These are phyloP conservation scores for Phytophthora europaea DNA, from an alignment of 352 stramenopile species.

Conservation along the genomic window DNA sequence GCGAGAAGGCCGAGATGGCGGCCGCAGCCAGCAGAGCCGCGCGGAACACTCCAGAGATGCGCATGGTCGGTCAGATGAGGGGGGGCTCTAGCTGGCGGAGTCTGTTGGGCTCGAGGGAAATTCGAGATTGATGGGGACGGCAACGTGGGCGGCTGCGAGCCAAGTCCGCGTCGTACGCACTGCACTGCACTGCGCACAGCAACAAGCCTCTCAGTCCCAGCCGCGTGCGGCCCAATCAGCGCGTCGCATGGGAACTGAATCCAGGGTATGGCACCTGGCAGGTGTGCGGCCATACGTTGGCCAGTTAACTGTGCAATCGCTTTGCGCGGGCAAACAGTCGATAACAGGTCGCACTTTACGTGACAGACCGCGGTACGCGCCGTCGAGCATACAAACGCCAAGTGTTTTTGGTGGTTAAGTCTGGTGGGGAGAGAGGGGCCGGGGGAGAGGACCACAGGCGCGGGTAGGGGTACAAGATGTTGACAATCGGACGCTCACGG, in stretches of 20 bases:
- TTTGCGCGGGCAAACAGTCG: background rate
- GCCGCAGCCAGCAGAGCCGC: conserved; percentile 61
- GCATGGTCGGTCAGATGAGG: conserved; percentile 48
- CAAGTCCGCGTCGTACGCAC: conserved; percentile 21
- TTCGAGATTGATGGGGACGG: conserved; percentile 61
- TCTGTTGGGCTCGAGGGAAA: conserved; percentile 55
- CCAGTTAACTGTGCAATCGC: background rate
- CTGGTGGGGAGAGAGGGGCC: conserved; percentile 27
- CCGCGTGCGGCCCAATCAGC: conserved; percentile 40
- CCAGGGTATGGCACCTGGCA: conserved; percentile 26
- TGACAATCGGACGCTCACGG: conserved; percentile 33
- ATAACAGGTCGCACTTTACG: conserved; percentile 25
- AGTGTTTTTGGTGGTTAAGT: conserved; percentile 40
- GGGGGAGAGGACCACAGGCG: conserved; percentile 24
- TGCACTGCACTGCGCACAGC: conserved; percentile 11
- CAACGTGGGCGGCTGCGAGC: conserved; percentile 39
- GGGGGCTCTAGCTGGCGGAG: conserved; percentile 14
- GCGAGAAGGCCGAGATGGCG: conserved; percentile 52
- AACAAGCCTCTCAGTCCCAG: conserved; percentile 13
- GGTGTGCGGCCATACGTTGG: conserved; percentile 1
- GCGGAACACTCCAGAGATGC: conserved; percentile 62
- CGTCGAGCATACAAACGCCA: conserved; percentile 33
- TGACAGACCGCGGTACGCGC: background rate
- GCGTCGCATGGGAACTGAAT: conserved; percentile 32
- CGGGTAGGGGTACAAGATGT: conserved; percentile 35